Conservation (phyloP, 2,329 filamentous ascomycete genomes). For the Amylocarpus encephaloides region DNA sequence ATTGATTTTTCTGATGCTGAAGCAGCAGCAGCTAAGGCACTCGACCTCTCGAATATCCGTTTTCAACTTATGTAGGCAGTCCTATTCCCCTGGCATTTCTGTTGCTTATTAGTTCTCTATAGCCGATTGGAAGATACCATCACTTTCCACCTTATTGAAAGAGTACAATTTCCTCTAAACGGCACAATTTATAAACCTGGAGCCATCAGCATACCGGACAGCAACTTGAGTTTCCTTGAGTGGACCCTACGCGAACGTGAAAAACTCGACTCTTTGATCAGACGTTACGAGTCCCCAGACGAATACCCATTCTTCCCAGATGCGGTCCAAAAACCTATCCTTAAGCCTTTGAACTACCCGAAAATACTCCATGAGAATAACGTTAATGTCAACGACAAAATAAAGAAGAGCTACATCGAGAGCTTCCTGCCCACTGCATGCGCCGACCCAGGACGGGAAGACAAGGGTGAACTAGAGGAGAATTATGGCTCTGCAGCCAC, state of each 20-base stretch:
- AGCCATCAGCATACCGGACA: conserved; percentile 70
- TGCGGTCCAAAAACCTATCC: conserved; percentile 69
- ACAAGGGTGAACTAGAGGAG: conserved; percentile 79
- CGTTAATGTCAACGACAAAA: conserved; percentile 82
- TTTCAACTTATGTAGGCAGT: conserved; percentile 78
- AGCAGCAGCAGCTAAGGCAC: conserved; percentile 52
- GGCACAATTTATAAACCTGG: conserved; percentile 76
- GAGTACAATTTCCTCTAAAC: conserved; percentile 95
- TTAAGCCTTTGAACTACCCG: conserved; percentile 85
- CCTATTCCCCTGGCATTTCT: background rate
- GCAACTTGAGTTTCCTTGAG: conserved; percentile 76
- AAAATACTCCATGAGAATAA: conserved; percentile 79
- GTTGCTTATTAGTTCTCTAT: conserved; percentile 8
- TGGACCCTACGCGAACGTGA: conserved; percentile 92
- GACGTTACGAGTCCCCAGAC: conserved; percentile 92
- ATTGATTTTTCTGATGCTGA: conserved; percentile 82
- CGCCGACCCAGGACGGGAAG: conserved; percentile 65
- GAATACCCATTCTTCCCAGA: conserved; percentile 96
- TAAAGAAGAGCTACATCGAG: conserved; percentile 79
- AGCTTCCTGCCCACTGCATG: conserved; percentile 81
- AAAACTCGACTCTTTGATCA: conserved; percentile 82
- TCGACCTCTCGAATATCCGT: conserved; percentile 87
- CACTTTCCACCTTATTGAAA: conserved; percentile 92
- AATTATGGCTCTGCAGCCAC: conserved; percentile 94
- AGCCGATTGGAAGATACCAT: conserved; percentile 98